These are phyloP conservation scores for Pyrenopolyporus hunteri DNA, from an alignment of 495 filamentous ascomycete species.

Conservation along the genomic window DNA sequence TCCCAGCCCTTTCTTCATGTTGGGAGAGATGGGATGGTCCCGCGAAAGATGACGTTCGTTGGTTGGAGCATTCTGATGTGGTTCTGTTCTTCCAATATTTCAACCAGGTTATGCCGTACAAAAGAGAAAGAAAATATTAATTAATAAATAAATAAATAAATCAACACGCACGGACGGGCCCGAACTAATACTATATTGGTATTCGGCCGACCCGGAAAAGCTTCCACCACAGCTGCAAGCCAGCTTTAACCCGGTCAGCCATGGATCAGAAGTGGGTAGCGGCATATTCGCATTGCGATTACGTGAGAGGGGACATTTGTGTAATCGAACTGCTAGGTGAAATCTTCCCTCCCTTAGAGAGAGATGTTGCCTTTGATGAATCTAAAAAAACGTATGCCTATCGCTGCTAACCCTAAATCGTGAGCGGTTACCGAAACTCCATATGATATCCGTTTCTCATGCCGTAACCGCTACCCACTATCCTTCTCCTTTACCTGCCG, in stretches of 20 bases:
- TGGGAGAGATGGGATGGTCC: conserved; percentile 1
- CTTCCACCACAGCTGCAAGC: not conserved
- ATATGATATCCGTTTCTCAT: conserved; percentile 1
- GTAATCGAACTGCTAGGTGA: not conserved
- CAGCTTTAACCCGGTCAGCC: conserved; percentile 5
- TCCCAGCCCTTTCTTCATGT: conserved; percentile 16
- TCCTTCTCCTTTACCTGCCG: not conserved
- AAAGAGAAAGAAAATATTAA: not conserved
- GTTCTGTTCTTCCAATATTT: conserved; percentile 31
- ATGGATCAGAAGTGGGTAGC: too few relatives aligned
- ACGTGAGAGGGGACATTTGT: not conserved
- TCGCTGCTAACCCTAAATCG: not conserved
- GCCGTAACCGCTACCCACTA: not conserved
- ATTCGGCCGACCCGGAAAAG: too few relatives aligned
- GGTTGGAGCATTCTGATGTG: conserved; percentile 21
- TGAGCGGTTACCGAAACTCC: conserved; percentile 10
- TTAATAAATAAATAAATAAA: not conserved
- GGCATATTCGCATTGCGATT: not conserved
- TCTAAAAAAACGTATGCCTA: not conserved
- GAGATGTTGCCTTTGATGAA: not conserved
- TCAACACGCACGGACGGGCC: conserved; percentile 6
- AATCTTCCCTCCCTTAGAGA: not conserved
- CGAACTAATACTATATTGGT: not conserved
- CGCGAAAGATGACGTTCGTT: conserved; percentile 26
- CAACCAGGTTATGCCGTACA: not conserved